phyloP scores from a whole-genome alignment of 805 yeast genomes.

The Torulaspora gathmanii region DNA sequence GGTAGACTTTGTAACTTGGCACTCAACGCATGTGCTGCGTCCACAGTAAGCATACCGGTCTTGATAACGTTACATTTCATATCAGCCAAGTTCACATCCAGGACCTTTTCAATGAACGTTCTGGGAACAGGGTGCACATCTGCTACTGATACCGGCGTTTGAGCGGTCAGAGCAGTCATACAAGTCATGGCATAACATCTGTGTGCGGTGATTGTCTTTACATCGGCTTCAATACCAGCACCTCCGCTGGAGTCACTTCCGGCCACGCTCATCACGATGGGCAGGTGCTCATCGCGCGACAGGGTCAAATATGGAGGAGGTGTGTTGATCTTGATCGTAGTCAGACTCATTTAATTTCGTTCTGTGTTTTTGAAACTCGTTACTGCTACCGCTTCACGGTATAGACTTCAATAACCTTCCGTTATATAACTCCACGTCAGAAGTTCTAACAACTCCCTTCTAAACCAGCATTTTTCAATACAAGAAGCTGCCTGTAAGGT shows the following conservation, averaged over 20 bases:
- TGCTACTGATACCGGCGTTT: constrained; percentile 49
- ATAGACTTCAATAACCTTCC: background rate
- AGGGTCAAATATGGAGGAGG: constrained; percentile 33
- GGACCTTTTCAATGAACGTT: constrained; percentile 42
- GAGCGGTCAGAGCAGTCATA: constrained; percentile 75
- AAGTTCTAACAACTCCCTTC: background rate
- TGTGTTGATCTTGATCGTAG: constrained; percentile 23
- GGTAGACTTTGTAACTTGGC: constrained; percentile 35
- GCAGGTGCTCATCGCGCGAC: constrained; percentile 30
- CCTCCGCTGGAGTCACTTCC: constrained; percentile 89
- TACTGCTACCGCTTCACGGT: background rate
- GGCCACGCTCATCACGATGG: constrained; percentile 48
- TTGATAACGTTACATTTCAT: constrained; percentile 62
- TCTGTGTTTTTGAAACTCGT: background rate
- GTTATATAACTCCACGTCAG: background rate
- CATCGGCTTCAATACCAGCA: constrained; percentile 87
- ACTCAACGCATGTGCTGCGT: constrained; percentile 47
- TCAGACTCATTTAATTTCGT: constrained; percentile 12
- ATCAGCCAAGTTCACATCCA: constrained; percentile 56
- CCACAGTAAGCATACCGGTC: constrained; percentile 68
- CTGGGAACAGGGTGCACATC: constrained; percentile 42
- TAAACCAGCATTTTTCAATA: background rate
- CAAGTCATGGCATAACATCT: constrained; percentile 74
- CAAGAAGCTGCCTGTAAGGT: background rate
- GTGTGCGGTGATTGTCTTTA: constrained; percentile 72